A percentile compares a stretch with the other conserved stretches of the same genome.
Evolutionary conservation across 345 rosid species (phyloP).

Genomic region (Arabis alpina): DNA sequence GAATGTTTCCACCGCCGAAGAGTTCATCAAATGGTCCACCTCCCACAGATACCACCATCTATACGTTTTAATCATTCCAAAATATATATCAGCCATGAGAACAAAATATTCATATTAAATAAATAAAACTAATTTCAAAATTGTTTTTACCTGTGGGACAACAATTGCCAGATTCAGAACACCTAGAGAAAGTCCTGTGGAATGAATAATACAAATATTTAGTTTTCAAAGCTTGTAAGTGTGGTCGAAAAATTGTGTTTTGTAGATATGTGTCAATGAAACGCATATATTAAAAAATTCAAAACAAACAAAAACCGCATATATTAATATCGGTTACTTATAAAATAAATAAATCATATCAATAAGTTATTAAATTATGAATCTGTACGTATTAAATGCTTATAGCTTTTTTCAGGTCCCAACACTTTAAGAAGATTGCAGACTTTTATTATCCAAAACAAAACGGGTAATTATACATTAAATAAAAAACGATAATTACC

Average conservation of each 20-base stretch:
- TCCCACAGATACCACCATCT: slow-evolving; percentile 75
- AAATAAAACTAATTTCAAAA: slow-evolving; percentile 15
- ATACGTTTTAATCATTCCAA: slow-evolving; percentile 25
- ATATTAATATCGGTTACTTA: slow-evolving; percentile 15
- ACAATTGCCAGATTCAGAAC: slow-evolving; percentile 45
- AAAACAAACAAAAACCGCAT: no score
- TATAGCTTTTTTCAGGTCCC: slow-evolving; percentile 24
- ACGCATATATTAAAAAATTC: background rate
- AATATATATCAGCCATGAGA: background rate
- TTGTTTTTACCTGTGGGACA: slow-evolving; percentile 41
- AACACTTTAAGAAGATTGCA: slow-evolving; percentile 34
- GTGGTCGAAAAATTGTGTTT: background rate
- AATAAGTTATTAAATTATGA: slow-evolving; percentile 25
- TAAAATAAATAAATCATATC: slow-evolving; percentile 21
- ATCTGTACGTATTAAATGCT: slow-evolving; percentile 21
- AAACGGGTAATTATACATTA: slow-evolving; percentile 15
- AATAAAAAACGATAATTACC: slow-evolving; percentile 46
- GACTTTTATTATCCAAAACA: slow-evolving; percentile 38
- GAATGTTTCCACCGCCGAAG: slow-evolving; percentile 85
- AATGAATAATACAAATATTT: slow-evolving; percentile 10
- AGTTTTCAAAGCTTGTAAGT: slow-evolving; percentile 4
- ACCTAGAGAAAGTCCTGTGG: slow-evolving; percentile 42
- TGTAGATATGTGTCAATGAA: background rate
- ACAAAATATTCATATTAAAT: background rate
- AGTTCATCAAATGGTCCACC: slow-evolving; percentile 75